These are phyloP conservation scores for Aurantiochytrium sp. DNA, from an alignment of 108 stramenopile genomes.

Conservation along the genomic window DNA sequence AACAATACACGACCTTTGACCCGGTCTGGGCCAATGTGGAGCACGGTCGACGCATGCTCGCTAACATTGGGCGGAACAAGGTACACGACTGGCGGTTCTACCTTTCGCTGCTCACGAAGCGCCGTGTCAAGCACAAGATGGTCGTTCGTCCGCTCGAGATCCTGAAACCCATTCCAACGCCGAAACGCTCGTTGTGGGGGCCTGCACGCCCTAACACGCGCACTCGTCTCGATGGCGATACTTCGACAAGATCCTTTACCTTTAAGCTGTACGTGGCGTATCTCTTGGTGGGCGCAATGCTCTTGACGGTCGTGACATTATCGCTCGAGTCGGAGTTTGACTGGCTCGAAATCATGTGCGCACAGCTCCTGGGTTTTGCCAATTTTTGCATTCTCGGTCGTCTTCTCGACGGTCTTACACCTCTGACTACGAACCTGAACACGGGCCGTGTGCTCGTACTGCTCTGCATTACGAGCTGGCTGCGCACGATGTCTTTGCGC, in stretches of 20 bases:
- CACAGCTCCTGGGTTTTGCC: background rate
- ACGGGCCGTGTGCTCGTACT: background rate
- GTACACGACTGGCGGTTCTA: background rate
- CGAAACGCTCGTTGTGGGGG: background rate
- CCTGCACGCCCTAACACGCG: background rate
- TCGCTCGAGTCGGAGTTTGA: background rate
- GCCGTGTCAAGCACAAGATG: background rate
- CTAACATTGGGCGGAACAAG: background rate
- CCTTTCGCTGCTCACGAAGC: background rate
- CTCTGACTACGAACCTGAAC: background rate
- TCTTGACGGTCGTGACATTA: background rate
- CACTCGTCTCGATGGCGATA: background rate
- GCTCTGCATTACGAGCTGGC: background rate
- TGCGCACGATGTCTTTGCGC: background rate
- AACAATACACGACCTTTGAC: slow-evolving; percentile 19
- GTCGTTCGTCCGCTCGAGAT: background rate
- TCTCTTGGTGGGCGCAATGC: background rate
- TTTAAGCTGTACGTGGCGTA: background rate
- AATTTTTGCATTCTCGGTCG: background rate
- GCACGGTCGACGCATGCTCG: background rate
- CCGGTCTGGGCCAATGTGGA: slow-evolving; percentile 22
- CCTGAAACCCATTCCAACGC: background rate
- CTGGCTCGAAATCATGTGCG: background rate
- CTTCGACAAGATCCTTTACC: background rate
- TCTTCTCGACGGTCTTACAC: background rate